Evolutionary conservation across 768 basidiomycete species (phyloP).

Genomic region (Tricholoma sp.): DNA sequence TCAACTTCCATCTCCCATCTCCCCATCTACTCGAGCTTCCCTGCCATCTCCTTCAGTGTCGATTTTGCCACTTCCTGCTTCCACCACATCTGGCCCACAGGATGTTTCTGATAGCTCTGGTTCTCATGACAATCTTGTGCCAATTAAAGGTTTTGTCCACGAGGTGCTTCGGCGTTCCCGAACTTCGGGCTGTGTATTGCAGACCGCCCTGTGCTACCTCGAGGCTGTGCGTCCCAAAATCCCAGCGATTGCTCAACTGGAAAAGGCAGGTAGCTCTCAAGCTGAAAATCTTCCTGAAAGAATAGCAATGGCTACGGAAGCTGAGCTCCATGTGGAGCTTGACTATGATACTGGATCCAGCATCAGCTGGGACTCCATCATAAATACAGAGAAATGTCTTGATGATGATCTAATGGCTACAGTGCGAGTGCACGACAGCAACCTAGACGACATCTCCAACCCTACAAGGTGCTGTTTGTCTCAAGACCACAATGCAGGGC

Average conservation of each 20-base stretch:
- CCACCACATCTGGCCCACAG: constrained; percentile 10
- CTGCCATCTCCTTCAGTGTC: constrained; percentile 23
- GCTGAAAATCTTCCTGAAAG: constrained; percentile 36
- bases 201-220: constrained; percentile 84
- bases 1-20: constrained; percentile 49
- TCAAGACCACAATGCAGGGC: neutral
- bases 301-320: constrained; percentile 38
- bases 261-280: constrained; percentile 39
- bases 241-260: constrained; percentile 52
- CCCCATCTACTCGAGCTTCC: constrained; percentile 38
- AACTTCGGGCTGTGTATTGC: constrained; percentile 77
- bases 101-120: constrained; percentile 13
- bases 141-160: constrained; percentile 77
- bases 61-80: constrained; percentile 10
- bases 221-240: constrained; percentile 75
- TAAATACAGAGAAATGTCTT: constrained; percentile 6
- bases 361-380: constrained; percentile 12
- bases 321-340: constrained; percentile 38
- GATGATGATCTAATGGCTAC: constrained; percentile 36
- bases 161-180: constrained; percentile 85
- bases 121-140: constrained; percentile 39
- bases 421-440: constrained; percentile 33
- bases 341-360: neutral
- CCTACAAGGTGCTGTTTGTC: constrained; percentile 9
- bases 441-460: constrained; percentile 14